Evolutionary conservation across 164 flowering plant species (phyloP).

Genomic region (Stephania yunnanensis): DNA sequence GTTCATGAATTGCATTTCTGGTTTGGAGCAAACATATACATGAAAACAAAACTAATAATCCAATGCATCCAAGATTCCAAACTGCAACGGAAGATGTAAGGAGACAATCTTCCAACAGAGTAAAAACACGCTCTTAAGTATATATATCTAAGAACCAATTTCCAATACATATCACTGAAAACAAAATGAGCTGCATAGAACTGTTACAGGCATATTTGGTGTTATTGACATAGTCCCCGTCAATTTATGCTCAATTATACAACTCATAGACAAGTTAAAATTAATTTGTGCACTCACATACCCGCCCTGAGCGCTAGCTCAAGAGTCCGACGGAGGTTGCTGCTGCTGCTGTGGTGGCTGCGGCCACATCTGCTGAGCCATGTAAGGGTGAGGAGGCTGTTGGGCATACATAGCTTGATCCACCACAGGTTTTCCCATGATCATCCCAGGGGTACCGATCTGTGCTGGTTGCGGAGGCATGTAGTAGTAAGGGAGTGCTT

Average conservation of each 20-base stretch:
- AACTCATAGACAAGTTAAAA: background rate
- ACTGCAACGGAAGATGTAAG: background rate
- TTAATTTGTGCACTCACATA: slow-evolving; percentile 3
- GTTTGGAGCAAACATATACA: too few species aligned
- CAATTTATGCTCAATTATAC: background rate
- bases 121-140: background rate
- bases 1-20: too few species aligned
- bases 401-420: slow-evolving; percentile 54
- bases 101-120: background rate
- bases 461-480: slow-evolving; percentile 48
- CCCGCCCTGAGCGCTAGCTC: slow-evolving; percentile 8
- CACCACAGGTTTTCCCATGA: slow-evolving; percentile 45
- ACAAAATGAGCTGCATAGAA: background rate
- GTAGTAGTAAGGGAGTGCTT: slow-evolving; percentile 53
- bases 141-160: background rate
- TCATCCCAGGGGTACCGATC: slow-evolving; percentile 52
- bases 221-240: slow-evolving; percentile 1
- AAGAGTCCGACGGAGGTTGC: slow-evolving; percentile 41
- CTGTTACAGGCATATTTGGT: background rate
- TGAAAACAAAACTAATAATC: background rate
- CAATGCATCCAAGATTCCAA: background rate
- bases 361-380: slow-evolving; percentile 56
- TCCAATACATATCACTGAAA: background rate
- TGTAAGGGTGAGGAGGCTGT: slow-evolving; percentile 49
- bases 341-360: slow-evolving; percentile 22